Percentiles rank a stretch among this genome's conserved stretches.
phyloP scores from a whole-genome alignment of 1,139 yeast genomes.

The Suhomyces bribrorum region DNA sequence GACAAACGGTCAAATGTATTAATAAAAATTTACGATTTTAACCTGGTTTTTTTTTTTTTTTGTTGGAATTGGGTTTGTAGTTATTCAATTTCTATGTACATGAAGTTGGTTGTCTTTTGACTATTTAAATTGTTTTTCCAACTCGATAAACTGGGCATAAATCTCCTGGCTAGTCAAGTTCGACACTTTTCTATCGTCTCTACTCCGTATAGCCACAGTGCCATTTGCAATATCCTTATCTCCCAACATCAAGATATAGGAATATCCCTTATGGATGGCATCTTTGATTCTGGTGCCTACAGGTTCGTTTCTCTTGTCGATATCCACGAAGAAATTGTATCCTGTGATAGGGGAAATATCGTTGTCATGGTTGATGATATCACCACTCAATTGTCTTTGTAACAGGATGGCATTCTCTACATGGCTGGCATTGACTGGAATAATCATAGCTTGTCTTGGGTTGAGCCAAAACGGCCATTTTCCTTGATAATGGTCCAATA shows the following conservation, averaged over 20 bases:
- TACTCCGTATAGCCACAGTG: conserved; percentile 65
- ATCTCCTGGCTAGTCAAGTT: conserved; percentile 50
- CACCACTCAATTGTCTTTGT: conserved; percentile 53
- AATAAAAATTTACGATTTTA: neutral
- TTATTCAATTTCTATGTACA: conserved; percentile 8
- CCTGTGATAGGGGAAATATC: conserved; percentile 56
- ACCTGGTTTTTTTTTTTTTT: neutral
- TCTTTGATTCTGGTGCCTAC: conserved; percentile 80
- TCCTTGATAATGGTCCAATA: conserved; percentile 88
- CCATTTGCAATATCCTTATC: conserved; percentile 72
- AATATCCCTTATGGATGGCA: conserved; percentile 73
- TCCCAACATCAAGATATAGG: conserved; percentile 81
- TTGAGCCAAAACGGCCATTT: conserved; percentile 99
- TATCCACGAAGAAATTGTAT: conserved; percentile 69
- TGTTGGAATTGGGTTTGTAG: neutral
- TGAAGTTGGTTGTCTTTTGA: conserved; percentile 1
- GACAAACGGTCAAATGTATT: conserved; percentile 1
- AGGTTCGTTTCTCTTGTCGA: conserved; percentile 74
- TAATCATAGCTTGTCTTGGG: conserved; percentile 87
- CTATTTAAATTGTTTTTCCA: conserved; percentile 49
- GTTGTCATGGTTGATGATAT: conserved; percentile 29
- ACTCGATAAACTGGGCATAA: conserved; percentile 45
- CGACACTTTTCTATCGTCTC: conserved; percentile 54
- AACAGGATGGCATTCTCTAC: conserved; percentile 53
- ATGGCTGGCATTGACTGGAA: conserved; percentile 74